Percentiles rank a stretch among this genome's conserved stretches.
phyloP scores from a whole-genome alignment of 2,329 filamentous ascomycete genomes.

The Colletotrichum lentis region DNA sequence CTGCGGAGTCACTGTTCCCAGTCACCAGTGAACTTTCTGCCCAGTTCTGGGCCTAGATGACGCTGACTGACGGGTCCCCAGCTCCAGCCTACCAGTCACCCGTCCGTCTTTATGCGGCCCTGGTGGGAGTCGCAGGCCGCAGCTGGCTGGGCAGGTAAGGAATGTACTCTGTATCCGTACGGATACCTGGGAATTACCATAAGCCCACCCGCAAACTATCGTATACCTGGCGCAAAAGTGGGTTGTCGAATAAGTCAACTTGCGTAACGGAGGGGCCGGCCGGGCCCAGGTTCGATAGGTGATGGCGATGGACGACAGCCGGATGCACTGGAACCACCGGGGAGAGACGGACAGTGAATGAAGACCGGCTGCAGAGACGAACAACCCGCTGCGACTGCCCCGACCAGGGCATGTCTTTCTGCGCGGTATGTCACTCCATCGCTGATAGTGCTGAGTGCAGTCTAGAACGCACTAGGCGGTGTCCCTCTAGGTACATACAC shows the following conservation, averaged over 20 bases:
- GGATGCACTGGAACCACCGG: constrained; percentile 2
- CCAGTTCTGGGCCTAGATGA: constrained; percentile 26
- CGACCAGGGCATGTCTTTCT: not conserved
- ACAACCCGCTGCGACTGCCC: not conserved
- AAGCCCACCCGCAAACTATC: not conserved
- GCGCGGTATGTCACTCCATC: not conserved
- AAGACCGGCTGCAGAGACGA: not conserved
- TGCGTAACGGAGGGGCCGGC: not conserved
- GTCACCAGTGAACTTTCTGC: constrained; percentile 1
- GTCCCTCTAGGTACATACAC: too few species aligned
- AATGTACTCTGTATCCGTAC: too few species aligned
- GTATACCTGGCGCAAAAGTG: constrained; percentile 9
- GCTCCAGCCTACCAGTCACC: constrained; percentile 6
- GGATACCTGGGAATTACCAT: not conserved
- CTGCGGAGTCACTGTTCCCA: constrained; percentile 30
- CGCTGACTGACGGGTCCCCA: constrained; percentile 32
- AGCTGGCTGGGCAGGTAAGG: too few species aligned
- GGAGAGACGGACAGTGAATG: not conserved
- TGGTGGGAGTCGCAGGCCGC: too few species aligned
- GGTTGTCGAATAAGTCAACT: not conserved
- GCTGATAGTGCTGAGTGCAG: not conserved
- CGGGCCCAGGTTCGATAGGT: not conserved
- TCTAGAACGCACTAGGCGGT: too few species aligned
- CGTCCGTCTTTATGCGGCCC: not conserved
- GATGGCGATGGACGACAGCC: not conserved